These are phyloP conservation scores for Glarea lozoyensis DNA, from an alignment of 495 filamentous ascomycete genomes.

Conservation along the genomic window DNA sequence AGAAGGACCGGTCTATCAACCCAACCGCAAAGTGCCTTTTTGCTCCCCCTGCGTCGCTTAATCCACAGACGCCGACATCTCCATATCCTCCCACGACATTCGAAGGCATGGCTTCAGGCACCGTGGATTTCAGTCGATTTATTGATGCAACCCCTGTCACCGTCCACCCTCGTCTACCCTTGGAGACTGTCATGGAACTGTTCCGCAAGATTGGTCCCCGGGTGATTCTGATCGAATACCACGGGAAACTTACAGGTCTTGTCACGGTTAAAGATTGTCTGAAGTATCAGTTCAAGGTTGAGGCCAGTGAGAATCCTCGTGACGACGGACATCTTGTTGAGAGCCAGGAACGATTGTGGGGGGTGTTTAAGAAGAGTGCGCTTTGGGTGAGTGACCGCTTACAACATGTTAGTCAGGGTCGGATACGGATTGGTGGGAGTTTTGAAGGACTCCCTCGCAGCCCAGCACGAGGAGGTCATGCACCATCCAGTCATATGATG, in stretches of 20 bases:
- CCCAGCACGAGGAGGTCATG: conserved; percentile 6
- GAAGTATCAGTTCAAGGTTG: conserved; percentile 95
- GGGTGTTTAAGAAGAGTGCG: conserved; percentile 46
- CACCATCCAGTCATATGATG: conserved; percentile 33
- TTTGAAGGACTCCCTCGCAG: conserved; percentile 19
- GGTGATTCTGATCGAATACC: conserved; percentile 87
- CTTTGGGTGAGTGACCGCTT: conserved; percentile 46
- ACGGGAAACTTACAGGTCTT: conserved; percentile 70
- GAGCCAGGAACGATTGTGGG: conserved; percentile 63
- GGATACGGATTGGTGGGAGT: conserved; percentile 32
- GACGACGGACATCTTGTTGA: conserved; percentile 31
- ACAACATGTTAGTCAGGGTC: conserved; percentile 35
- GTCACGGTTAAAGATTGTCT: conserved; percentile 97
- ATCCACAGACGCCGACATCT: conserved; percentile 24
- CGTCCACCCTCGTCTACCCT: conserved; percentile 81
- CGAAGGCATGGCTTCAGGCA: conserved; percentile 53
- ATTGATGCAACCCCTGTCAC: conserved; percentile 86
- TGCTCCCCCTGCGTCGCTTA: conserved; percentile 46
- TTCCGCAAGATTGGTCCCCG: conserved; percentile 98
- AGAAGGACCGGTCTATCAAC: conserved; percentile 61
- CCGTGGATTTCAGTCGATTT: conserved; percentile 78
- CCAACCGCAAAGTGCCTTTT: conserved; percentile 63
- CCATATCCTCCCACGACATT: conserved; percentile 38
- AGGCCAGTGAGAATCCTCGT: conserved; percentile 73
- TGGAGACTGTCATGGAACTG: conserved; percentile 97